Evolutionary conservation across 768 basidiomycete genomes (phyloP).

Genomic region (Hygrocybe punicea): DNA sequence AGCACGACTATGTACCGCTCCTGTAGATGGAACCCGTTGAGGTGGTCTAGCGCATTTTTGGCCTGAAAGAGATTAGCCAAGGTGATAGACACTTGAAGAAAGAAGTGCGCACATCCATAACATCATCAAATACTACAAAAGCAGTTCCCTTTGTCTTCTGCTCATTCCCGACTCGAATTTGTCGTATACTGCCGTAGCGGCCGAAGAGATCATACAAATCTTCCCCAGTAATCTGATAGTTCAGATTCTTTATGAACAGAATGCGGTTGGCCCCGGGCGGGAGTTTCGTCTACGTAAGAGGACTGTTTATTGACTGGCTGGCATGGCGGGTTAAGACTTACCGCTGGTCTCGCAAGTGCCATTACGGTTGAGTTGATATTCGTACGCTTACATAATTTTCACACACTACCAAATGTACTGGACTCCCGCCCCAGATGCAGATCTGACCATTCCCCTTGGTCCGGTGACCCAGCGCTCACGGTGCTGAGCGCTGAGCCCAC

Average conservation of each 20-base stretch:
- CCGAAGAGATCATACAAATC: conserved; percentile 97
- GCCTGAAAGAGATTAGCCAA: conserved; percentile 51
- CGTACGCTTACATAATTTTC: too few species aligned
- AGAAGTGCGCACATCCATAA: conserved; percentile 74
- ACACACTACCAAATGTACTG: too few species aligned
- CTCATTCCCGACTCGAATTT: conserved; percentile 90
- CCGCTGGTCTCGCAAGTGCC: neutral
- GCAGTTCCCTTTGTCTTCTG: conserved; percentile 93
- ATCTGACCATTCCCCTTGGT: too few species aligned
- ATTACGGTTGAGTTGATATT: too few species aligned
- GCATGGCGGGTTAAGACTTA: neutral
- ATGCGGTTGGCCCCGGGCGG: conserved; percentile 90
- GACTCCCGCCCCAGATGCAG: too few species aligned
- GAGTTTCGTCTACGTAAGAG: conserved; percentile 64
- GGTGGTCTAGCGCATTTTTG: conserved; percentile 92
- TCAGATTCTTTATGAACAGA: conserved; percentile 89
- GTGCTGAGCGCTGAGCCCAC: too few species aligned
- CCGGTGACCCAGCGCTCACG: too few species aligned
- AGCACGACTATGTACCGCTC: conserved; percentile 98
- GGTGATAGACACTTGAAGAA: neutral
- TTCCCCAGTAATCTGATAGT: conserved; percentile 88
- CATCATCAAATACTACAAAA: conserved; percentile 94
- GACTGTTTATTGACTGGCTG: neutral
- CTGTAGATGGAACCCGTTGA: conserved; percentile 97
- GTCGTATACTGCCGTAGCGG: conserved; percentile 93